phyloP scores from a whole-genome alignment of 352 stramenopile species.

The Phytophthora multivora region DNA sequence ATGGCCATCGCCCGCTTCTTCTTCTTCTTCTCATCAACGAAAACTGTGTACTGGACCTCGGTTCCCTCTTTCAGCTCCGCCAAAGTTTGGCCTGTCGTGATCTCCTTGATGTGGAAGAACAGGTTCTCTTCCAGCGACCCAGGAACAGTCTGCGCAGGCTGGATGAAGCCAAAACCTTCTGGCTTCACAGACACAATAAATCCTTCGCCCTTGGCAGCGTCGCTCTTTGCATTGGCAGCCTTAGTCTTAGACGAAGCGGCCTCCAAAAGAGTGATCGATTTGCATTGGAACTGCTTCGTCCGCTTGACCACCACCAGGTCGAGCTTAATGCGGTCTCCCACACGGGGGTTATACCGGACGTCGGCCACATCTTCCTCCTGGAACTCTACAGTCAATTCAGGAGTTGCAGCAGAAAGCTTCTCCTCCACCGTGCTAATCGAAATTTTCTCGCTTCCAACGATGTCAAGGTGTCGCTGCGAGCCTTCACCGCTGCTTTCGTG shows the following conservation, averaged over 20 bases:
- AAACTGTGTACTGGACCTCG: conserved; percentile 67
- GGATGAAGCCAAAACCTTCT: conserved; percentile 83
- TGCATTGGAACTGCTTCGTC: conserved; percentile 69
- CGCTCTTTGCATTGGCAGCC: conserved; percentile 25
- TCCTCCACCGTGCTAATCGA: conserved; percentile 21
- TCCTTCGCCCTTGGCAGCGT: conserved; percentile 44
- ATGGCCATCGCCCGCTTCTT: conserved; percentile 62
- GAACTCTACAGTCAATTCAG: conserved; percentile 59
- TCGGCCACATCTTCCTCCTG: conserved; percentile 61
- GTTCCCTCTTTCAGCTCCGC: conserved; percentile 71
- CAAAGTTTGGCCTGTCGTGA: conserved; percentile 55
- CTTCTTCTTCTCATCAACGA: conserved; percentile 77
- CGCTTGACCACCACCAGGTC: conserved; percentile 65
- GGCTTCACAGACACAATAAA: conserved; percentile 68
- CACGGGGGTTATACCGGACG: conserved; percentile 66
- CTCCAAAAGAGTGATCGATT: conserved; percentile 52
- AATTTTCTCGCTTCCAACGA: conserved; percentile 40
- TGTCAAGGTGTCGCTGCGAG: conserved; percentile 39
- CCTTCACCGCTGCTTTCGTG: conserved; percentile 59
- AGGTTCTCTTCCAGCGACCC: conserved; percentile 58
- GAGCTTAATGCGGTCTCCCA: conserved; percentile 70
- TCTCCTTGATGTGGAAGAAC: conserved; percentile 84
- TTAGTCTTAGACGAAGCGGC: conserved; percentile 29
- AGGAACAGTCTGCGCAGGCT: conserved; percentile 44
- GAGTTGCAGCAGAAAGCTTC: conserved; percentile 21